Conservation (phyloP, 495 filamentous ascomycete species). For the Penicillium roqueforti region DNA sequence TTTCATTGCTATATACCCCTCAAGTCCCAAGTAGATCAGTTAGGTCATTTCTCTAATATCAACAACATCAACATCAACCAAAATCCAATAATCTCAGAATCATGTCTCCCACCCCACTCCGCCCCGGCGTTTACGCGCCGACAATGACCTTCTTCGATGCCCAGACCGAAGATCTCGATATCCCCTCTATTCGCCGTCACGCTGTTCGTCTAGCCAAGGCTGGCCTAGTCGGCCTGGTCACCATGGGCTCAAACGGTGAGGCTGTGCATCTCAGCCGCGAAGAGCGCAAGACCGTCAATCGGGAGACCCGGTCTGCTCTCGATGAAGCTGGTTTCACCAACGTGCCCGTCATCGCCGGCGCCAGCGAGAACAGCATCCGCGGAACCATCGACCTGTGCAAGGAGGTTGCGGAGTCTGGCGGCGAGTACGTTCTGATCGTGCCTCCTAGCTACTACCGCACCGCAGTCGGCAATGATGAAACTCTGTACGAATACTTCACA, state of each 20-base stretch:
- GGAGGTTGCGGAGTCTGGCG: slow-evolving; percentile 63
- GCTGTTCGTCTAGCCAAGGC: slow-evolving; percentile 75
- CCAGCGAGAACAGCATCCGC: slow-evolving; percentile 72
- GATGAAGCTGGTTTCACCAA: slow-evolving; percentile 73
- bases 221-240: slow-evolving; percentile 77
- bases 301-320: slow-evolving; percentile 75
- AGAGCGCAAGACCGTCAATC: slow-evolving; percentile 72
- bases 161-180: slow-evolving; percentile 77
- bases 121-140: slow-evolving; percentile 81
- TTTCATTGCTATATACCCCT: slow-evolving; percentile 5
- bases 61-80: too few relatives aligned
- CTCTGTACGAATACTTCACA: slow-evolving; percentile 72
- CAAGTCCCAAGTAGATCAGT: background rate
- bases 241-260: slow-evolving; percentile 89
- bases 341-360: slow-evolving; percentile 76
- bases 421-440: slow-evolving; percentile 73
- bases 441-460: slow-evolving; percentile 81
- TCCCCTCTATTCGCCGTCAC: slow-evolving; percentile 71
- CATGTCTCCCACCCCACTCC: slow-evolving; percentile 57
- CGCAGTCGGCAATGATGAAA: slow-evolving; percentile 68
- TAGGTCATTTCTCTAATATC: too few relatives aligned
- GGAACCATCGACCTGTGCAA: slow-evolving; percentile 72
- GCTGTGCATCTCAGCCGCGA: slow-evolving; percentile 74
- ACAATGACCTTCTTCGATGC: slow-evolving; percentile 89
- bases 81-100: too few relatives aligned